Percentiles rank a stretch among this genome's conserved stretches.
Evolutionary conservation across 257 asterid genomes (phyloP).

Genomic region (Rhazya stricta): DNA sequence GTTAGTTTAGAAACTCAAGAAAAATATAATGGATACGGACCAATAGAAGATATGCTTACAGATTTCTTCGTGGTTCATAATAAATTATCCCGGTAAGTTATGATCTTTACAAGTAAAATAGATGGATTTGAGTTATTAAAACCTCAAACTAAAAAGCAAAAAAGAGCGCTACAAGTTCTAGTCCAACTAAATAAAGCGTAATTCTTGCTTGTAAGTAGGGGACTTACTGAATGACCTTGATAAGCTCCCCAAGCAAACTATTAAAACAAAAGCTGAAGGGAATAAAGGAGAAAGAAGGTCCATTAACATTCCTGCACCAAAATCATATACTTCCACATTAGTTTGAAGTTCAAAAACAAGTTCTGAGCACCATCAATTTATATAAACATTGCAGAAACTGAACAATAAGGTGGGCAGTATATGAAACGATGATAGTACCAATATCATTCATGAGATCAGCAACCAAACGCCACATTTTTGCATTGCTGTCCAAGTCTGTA

Average conservation of each 20-base stretch:
- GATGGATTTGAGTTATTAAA: background rate
- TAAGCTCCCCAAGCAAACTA: slow-evolving; percentile 91
- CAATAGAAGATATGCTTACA: background rate
- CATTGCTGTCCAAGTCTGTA: slow-evolving; percentile 85
- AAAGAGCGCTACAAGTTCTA: background rate
- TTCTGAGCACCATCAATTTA: background rate
- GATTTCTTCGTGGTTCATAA: background rate
- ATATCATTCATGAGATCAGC: slow-evolving; percentile 99
- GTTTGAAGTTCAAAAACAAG: background rate
- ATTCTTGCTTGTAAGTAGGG: background rate
- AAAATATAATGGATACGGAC: background rate
- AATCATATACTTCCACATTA: slow-evolving; percentile 10
- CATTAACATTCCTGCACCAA: slow-evolving; percentile 92
- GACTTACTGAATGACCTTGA: slow-evolving; percentile 96
- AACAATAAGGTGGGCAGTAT: background rate
- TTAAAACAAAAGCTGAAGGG: slow-evolving; percentile 79
- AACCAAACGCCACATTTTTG: slow-evolving; percentile 99
- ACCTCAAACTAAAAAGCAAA: background rate
- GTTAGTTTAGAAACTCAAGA: background rate
- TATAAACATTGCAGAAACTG: background rate
- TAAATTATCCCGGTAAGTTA: background rate
- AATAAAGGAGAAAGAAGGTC: slow-evolving; percentile 93
- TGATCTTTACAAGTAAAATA: background rate
- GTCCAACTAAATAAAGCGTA: background rate
- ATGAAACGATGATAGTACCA: slow-evolving; percentile 33